Conservation (phyloP, 345 rosid genomes). For the Eutrema japonicum region DNA sequence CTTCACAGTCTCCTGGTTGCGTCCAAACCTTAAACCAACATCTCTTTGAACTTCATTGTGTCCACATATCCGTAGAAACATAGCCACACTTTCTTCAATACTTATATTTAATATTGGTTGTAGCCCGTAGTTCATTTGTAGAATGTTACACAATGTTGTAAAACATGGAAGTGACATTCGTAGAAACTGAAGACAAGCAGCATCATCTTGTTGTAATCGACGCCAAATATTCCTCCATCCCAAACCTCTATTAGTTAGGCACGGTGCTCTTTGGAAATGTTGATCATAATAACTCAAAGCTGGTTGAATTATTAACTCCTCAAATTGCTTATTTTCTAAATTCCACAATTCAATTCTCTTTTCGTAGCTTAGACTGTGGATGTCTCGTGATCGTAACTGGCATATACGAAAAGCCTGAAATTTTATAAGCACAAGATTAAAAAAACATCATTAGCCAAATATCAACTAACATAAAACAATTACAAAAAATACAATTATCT, state of each 20-base stretch:
- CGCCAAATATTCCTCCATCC: not conserved
- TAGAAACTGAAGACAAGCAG: too few relatives aligned
- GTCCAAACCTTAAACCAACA: too few relatives aligned
- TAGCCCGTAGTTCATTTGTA: not conserved
- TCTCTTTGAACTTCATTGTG: not conserved
- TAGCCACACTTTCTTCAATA: too few relatives aligned
- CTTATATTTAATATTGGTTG: not conserved
- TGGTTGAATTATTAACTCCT: not conserved
- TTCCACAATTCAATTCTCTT: not conserved
- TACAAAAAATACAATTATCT: too few relatives aligned
- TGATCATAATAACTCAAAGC: not conserved
- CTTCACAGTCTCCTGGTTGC: too few relatives aligned
- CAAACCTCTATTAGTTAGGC: not conserved
- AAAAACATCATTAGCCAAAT: too few relatives aligned
- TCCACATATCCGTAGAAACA: not conserved
- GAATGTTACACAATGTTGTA: too few relatives aligned
- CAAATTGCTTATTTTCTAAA: not conserved
- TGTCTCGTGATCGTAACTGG: too few relatives aligned
- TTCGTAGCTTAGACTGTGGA: not conserved
- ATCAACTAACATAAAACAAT: not conserved
- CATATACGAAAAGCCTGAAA: too few relatives aligned
- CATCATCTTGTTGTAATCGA: too few relatives aligned
- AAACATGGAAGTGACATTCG: not conserved
- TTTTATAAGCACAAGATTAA: too few relatives aligned
- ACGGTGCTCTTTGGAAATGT: not conserved